Conservation (phyloP, 257 asterid genomes). For the Voacanga thouarsii region DNA sequence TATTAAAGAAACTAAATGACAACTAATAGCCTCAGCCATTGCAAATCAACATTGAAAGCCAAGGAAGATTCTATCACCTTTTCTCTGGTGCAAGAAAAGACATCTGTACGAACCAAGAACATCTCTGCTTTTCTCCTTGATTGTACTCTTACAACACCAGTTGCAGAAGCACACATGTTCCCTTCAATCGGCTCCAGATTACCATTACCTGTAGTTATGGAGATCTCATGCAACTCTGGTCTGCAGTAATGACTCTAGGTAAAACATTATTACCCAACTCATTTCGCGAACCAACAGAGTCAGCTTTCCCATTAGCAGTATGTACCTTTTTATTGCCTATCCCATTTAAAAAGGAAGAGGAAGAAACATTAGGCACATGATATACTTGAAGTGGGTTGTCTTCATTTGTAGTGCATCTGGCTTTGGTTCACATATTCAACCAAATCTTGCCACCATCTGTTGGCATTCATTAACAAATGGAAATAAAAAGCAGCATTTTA, state of each 20-base stretch:
- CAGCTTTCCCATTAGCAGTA: constrained; percentile 32
- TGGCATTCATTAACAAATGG: too few relatives aligned
- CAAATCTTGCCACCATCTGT: too few relatives aligned
- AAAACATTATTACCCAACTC: constrained; percentile 29
- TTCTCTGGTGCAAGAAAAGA: constrained; percentile 88
- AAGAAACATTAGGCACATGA: constrained; percentile 30
- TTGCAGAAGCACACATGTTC: constrained; percentile 85
- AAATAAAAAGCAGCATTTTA: too few relatives aligned
- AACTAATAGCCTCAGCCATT: too few relatives aligned
- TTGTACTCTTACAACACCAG: constrained; percentile 97
- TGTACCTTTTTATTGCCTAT: constrained; percentile 25
- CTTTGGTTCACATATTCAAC: too few relatives aligned
- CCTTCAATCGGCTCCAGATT: constrained; percentile 60
- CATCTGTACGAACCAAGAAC: constrained; percentile 98
- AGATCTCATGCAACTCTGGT: constrained; percentile 40
- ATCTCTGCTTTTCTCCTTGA: constrained; percentile 98
- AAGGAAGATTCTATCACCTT: constrained; percentile 95
- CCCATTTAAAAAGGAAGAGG: constrained; percentile 32
- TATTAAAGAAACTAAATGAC: too few relatives aligned
- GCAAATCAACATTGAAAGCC: too few relatives aligned
- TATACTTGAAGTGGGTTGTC: too few relatives aligned
- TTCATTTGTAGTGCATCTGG: too few relatives aligned
- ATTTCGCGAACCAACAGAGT: constrained; percentile 31
- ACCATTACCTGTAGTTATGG: constrained; percentile 53
- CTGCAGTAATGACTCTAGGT: constrained; percentile 29